A percentile compares a stretch with the other conserved stretches of the same genome.
phyloP scores from a whole-genome alignment of 441 rosid species.

The Adansonia rubrostipa region DNA sequence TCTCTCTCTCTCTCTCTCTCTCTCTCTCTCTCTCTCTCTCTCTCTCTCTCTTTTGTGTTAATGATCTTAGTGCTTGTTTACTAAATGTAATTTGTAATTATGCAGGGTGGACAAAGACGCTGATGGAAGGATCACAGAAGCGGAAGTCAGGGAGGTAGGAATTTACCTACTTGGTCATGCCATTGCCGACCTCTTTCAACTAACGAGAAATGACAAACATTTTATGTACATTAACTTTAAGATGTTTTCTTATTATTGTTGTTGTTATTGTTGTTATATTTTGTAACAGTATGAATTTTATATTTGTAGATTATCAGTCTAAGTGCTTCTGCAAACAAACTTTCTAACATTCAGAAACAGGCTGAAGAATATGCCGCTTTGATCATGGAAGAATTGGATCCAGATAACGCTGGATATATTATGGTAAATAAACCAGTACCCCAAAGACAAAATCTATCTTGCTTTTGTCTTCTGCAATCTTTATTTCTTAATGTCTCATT shows the following conservation, averaged over 20 bases:
- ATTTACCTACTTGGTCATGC: conserved; percentile 5
- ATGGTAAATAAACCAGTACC: conserved; percentile 49
- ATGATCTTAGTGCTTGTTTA: background rate
- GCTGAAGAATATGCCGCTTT: conserved; percentile 83
- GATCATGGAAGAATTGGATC: conserved; percentile 96
- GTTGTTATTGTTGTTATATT: conserved; percentile 20
- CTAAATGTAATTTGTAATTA: conserved; percentile 24
- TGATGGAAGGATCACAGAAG: conserved; percentile 82
- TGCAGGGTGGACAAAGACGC: conserved; percentile 91
- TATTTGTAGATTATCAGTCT: conserved; percentile 65
- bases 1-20: background rate
- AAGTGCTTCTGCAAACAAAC: conserved; percentile 95
- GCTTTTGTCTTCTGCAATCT: background rate
- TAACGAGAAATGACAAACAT: background rate
- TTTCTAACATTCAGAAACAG: conserved; percentile 78
- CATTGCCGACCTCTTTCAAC: background rate
- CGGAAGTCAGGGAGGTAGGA: conserved; percentile 82
- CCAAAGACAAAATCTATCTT: background rate
- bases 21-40: background rate
- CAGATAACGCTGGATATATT: conserved; percentile 76
- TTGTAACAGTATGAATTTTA: background rate
- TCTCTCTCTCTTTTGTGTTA: too few relatives aligned
- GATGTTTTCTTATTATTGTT: background rate
- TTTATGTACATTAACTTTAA: background rate
- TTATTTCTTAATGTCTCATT: background rate